Conservation (phyloP, 164 flowering plant genomes). For the Chloranthus sessilifolius region DNA sequence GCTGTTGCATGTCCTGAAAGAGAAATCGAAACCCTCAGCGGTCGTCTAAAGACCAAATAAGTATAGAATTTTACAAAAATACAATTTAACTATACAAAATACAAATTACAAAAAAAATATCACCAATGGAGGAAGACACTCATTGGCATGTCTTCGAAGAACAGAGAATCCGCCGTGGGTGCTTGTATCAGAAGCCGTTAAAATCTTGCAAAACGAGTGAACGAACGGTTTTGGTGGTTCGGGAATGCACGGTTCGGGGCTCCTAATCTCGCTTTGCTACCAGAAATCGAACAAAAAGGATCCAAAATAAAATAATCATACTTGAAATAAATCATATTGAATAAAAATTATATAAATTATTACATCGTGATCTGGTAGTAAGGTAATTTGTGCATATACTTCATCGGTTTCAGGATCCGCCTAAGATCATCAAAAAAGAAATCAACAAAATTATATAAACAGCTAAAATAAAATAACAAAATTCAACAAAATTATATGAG, state of each 20-base stretch:
- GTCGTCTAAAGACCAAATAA: background rate
- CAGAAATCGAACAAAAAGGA: background rate
- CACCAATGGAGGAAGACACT: slow-evolving; percentile 85
- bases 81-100: background rate
- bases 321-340: background rate
- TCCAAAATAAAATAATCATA: background rate
- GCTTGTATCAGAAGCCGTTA: slow-evolving; percentile 95
- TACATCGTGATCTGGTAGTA: slow-evolving; percentile 65
- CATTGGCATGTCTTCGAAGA: slow-evolving; percentile 85
- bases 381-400: slow-evolving; percentile 77
- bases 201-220: slow-evolving; percentile 77
- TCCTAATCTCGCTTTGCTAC: slow-evolving; percentile 62
- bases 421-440: slow-evolving; percentile 25
- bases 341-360: slow-evolving; percentile 10
- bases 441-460: background rate
- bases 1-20: slow-evolving; percentile 64
- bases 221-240: slow-evolving; percentile 43
- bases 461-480: background rate
- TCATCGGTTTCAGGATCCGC: slow-evolving; percentile 87
- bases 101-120: background rate
- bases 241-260: slow-evolving; percentile 43
- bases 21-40: background rate
- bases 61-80: background rate
- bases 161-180: slow-evolving; percentile 99
- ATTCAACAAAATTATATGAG: background rate